Base-by-base conservation (phyloP, 441 rosid genomes). In the Eruca vesicaria region DNA sequence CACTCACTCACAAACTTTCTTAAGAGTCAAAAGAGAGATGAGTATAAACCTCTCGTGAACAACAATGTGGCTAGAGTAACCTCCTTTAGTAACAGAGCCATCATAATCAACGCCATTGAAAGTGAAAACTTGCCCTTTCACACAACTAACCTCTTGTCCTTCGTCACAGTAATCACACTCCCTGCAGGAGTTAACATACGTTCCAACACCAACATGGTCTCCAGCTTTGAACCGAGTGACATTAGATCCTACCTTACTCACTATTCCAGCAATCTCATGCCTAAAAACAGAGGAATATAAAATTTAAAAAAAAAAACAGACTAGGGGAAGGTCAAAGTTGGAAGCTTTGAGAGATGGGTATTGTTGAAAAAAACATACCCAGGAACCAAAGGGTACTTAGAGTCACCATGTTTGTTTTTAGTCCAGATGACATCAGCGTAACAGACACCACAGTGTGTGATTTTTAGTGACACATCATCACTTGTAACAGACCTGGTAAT, bases 371-470 rank as follows among this genome's bases (percentile, higher is more conserved):
- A 43, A 43, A 26, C 86, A 48, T 85, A 95, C 98, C 98, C 98
- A 5, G 98, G 99, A 71, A 95, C 88, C 77, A 95, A 45, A 72
- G 99, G 99, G 70, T 93, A 91, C 81, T 77, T 88, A 3, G 92
- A 79, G 72, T 87, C 81, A n/a, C 84, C 88, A 41, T 23, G 80
- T 70, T 68, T 52, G 86, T 93, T 95, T 78, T 84, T 81, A 21
- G 91, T 86, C 97, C 95, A 89, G 63, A 79, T 43, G 68, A 86
- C 85, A 83, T 95, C 99, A 63, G 96, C 95, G 80, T 89, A 87
- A 81, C 99, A 95, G 57, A 95, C 77, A 64, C 99, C 98, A 75
- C 97, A 95, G 68, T 95, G 97, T 0, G 97, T 95, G 66, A 95
- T 95, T n/a, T 80, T 82, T 28, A 95, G 11, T 3, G 89, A 91